Conservation (phyloP, 129 eudicot genomes). For the Logfia minima region DNA sequence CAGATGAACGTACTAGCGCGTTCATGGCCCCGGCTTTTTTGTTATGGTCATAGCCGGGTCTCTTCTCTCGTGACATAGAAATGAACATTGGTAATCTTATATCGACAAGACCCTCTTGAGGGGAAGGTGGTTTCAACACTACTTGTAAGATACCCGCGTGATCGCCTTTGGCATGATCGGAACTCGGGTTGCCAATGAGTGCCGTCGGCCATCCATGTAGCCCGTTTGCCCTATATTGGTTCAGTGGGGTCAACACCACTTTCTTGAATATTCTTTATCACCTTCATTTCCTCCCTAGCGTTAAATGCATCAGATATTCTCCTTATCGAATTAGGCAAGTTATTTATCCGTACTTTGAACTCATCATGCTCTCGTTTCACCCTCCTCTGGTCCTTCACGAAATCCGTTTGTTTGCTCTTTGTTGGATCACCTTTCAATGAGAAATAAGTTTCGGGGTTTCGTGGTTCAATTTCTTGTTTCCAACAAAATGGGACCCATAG, state of each 20-base stretch:
- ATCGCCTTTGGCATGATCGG: constrained; percentile 78
- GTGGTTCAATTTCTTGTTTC: constrained; percentile 34
- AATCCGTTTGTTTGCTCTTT: constrained; percentile 56
- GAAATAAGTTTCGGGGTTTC: constrained; percentile 75
- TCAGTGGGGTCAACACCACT: constrained; percentile 55
- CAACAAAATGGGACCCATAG: constrained; percentile 48
- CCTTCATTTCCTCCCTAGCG: constrained; percentile 78
- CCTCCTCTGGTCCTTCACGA: constrained; percentile 70
- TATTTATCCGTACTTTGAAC: constrained; percentile 33
- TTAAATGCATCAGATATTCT: constrained; percentile 11
- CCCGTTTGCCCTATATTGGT: constrained; percentile 61
- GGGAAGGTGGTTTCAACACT: constrained; percentile 87
- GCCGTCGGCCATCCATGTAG: constrained; percentile 99
- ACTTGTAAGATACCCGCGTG: constrained; percentile 93
- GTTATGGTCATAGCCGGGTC: constrained; percentile 91
- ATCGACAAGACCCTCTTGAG: constrained; percentile 51
- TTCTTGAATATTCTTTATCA: constrained; percentile 63
- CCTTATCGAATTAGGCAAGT: not conserved
- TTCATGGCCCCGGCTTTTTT: constrained; percentile 99
- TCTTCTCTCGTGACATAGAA: constrained; percentile 83
- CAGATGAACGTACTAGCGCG: constrained; percentile 79
- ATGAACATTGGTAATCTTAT: constrained; percentile 90
- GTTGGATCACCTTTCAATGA: constrained; percentile 74
- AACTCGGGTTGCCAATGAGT: constrained; percentile 74
- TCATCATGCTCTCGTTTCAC: constrained; percentile 83